A percentile compares a stretch with the other conserved stretches of the same genome.
Conservation (phyloP, 1,284 basidiomycete species). For the Inonotus obliquus region DNA sequence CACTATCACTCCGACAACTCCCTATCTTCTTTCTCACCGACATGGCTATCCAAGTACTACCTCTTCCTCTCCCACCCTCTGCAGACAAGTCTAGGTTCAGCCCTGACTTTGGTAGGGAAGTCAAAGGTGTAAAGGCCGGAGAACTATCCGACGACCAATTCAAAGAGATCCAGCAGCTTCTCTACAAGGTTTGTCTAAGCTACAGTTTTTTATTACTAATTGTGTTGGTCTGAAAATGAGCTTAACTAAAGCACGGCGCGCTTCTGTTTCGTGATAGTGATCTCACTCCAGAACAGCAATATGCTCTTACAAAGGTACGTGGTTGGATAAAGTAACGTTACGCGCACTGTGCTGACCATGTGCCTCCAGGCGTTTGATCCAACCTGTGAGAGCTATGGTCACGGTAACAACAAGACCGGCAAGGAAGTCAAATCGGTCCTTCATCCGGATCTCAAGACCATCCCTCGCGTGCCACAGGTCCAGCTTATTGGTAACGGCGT, state of each 20-base stretch:
- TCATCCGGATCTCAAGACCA: constrained; percentile 83
- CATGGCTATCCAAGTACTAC: constrained; percentile 53
- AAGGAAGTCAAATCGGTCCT: constrained; percentile 70
- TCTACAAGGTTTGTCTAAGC: constrained; percentile 50
- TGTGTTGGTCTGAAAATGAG: not conserved
- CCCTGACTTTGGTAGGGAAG: constrained; percentile 58
- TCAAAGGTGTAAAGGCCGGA: constrained; percentile 56
- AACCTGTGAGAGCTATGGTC: constrained; percentile 67
- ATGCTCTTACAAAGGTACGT: constrained; percentile 71
- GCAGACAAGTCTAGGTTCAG: constrained; percentile 53
- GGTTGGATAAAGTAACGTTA: constrained; percentile 1
- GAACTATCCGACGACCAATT: constrained; percentile 51
- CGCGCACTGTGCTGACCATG: not conserved
- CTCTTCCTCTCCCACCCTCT: constrained; percentile 54
- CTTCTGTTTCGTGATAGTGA: constrained; percentile 70
- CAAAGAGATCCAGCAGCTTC: constrained; percentile 51
- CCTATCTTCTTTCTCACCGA: constrained; percentile 4
- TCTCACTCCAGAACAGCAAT: constrained; percentile 79
- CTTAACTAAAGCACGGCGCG: constrained; percentile 51
- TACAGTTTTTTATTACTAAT: not conserved
- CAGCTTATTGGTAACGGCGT: constrained; percentile 81
- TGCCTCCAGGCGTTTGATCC: constrained; percentile 64
- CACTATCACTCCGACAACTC: not conserved
- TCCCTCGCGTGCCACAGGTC: constrained; percentile 80
- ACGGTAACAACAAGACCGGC: constrained; percentile 81